Evolutionary conservation across 805 yeast species (phyloP).

Genomic region (Metschnikowia arizonensis): DNA sequence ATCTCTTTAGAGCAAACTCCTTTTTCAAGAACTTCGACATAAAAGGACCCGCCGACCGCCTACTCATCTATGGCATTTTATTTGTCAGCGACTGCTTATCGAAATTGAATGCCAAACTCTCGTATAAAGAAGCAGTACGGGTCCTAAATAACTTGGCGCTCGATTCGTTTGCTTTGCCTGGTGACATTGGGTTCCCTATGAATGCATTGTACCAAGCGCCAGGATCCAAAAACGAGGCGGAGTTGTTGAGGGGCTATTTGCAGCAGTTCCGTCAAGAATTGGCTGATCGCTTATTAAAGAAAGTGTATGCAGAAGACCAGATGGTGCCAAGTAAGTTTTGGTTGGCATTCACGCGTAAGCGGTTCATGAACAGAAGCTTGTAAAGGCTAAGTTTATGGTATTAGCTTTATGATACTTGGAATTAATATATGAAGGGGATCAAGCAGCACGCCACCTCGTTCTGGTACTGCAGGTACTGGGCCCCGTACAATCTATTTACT

Average conservation of each 20-base stretch:
- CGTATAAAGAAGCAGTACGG: slow-evolving; percentile 57
- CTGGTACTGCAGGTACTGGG: slow-evolving; percentile 25
- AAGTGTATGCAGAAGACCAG: slow-evolving; percentile 61
- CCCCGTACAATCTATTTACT: slow-evolving; percentile 24
- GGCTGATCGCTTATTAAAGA: slow-evolving; percentile 70
- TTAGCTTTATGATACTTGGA: too few species aligned
- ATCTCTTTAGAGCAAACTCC: slow-evolving; percentile 91
- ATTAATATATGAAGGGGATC: slow-evolving; percentile 26
- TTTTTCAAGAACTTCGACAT: slow-evolving; percentile 96
- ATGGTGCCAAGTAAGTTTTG: slow-evolving; percentile 80
- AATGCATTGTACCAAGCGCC: slow-evolving; percentile 77
- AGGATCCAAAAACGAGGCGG: slow-evolving; percentile 66
- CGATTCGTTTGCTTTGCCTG: slow-evolving; percentile 88
- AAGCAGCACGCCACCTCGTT: slow-evolving; percentile 22
- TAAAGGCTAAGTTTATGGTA: too few species aligned
- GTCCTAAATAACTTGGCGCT: slow-evolving; percentile 79
- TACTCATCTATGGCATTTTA: slow-evolving; percentile 88
- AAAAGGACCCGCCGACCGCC: slow-evolving; percentile 90
- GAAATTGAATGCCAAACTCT: slow-evolving; percentile 47
- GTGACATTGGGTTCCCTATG: slow-evolving; percentile 91
- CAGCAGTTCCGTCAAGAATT: slow-evolving; percentile 94
- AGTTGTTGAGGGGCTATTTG: slow-evolving; percentile 73
- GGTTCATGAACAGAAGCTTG: slow-evolving; percentile 90
- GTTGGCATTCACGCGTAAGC: slow-evolving; percentile 92
- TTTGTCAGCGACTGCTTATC: slow-evolving; percentile 82